Base-by-base conservation (phyloP, 768 basidiomycete species). In the Phaeolepiota aurea region DNA sequence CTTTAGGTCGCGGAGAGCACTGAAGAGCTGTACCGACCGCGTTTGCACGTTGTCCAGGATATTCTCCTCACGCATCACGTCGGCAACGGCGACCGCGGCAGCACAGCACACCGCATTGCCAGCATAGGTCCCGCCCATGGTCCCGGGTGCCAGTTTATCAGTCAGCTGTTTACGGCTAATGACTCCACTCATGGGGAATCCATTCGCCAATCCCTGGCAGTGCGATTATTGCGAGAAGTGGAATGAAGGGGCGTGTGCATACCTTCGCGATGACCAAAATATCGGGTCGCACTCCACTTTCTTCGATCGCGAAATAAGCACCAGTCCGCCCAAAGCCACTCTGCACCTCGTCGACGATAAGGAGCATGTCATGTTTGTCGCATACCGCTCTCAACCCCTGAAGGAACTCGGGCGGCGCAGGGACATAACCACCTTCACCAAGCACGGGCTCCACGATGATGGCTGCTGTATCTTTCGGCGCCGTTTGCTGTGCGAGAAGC, bases 391-490 rank as follows among this genome's bases (percentile, higher is more conserved):
- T 70, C 33, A 98, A 62, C 15, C 88, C 89, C 34, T 75, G 71
- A 44, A 98, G 59, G 67, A 87, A 98, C 15, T 76, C 75, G 1
- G 76, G 54, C 0, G 91, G 88, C 0, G 91, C 88, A 20, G 88
- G 81, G 12, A 96, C 87, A 59, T 98, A 97, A 1, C 94, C 94
- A 23, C 94, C 94, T 61, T 97, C 94, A 18, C 92, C 93, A 20
- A 97, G 70, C 1, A 97, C 83, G 31, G 94, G 87, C 68, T 98
- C 94, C 31, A 98, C 62, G 47, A 98, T 63, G 53, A 97, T 82
- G n/a, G 91, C 92, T 1, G 93, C 90, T 0, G 91, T 93, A 57
- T 97, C 93, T 3, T 63, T 59, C 0, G 92, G 87, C 1, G 82
- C 70, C 4, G 81, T 82, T 58, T 92, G 88, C 58, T 97, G 93